These are phyloP conservation scores for Apiospora phragmitis DNA, from an alignment of 2,329 filamentous ascomycete genomes.

Conservation along the genomic window DNA sequence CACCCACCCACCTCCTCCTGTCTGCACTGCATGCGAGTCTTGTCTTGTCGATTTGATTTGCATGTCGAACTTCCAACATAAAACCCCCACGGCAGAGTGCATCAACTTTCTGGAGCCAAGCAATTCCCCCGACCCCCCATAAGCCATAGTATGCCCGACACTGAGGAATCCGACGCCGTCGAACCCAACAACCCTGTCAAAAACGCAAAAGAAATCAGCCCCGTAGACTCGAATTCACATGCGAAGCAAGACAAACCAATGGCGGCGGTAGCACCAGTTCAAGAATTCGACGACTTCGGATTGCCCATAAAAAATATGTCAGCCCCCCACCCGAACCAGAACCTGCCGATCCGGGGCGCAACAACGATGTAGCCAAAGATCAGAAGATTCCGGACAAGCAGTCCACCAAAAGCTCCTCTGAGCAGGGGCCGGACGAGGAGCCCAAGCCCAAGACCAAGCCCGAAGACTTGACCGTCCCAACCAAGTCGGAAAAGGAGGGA, in stretches of 20 bases:
- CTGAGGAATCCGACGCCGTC: slow-evolving; percentile 4
- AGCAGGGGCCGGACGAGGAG: background rate
- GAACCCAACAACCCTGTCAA: slow-evolving; percentile 21
- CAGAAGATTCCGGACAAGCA: background rate
- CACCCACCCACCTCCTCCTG: background rate
- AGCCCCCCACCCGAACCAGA: slow-evolving; percentile 26
- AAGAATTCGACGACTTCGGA: slow-evolving; percentile 70
- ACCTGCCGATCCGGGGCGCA: background rate
- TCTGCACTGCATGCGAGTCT: background rate
- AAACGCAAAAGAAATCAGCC: background rate
- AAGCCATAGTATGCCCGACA: background rate
- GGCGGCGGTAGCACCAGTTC: slow-evolving; percentile 31
- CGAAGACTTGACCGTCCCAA: background rate
- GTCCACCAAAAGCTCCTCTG: background rate
- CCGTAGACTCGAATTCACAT: slow-evolving; percentile 1
- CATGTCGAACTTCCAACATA: background rate
- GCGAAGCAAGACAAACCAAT: slow-evolving; percentile 27
- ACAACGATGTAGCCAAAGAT: background rate
- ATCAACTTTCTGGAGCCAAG: background rate
- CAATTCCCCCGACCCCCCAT: background rate
- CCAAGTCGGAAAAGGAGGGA: slow-evolving; percentile 18
- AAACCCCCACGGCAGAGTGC: slow-evolving; percentile 2
- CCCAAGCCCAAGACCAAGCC: background rate
- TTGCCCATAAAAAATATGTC: slow-evolving; percentile 58
- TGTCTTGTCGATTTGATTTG: background rate